Percentiles rank a stretch among this genome's conserved stretches.
Evolutionary conservation across 352 stramenopile species (phyloP).

Genomic region (Pythium coloratum): DNA sequence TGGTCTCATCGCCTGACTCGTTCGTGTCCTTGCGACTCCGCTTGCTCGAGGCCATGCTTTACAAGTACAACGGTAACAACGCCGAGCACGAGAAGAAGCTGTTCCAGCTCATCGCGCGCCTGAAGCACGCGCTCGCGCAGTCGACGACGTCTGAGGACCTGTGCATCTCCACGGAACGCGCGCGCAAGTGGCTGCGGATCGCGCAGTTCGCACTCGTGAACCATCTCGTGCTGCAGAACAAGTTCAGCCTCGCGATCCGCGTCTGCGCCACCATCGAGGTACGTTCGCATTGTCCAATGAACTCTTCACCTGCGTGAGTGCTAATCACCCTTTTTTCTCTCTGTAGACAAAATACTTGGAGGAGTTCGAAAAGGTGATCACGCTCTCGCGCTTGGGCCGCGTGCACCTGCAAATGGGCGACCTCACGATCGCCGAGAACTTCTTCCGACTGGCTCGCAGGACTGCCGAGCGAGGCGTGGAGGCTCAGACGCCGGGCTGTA

Average conservation of each 20-base stretch:
- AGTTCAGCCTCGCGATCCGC: slow-evolving; percentile 64
- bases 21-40: slow-evolving; percentile 62
- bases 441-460: slow-evolving; percentile 50
- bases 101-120: slow-evolving; percentile 49
- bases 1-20: slow-evolving; percentile 19
- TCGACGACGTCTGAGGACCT: slow-evolving; percentile 32
- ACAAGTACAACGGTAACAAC: slow-evolving; percentile 66
- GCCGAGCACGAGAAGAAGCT: slow-evolving; percentile 66
- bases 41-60: slow-evolving; percentile 64
- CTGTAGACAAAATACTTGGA: slow-evolving; percentile 39
- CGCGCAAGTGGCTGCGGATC: slow-evolving; percentile 57
- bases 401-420: slow-evolving; percentile 79
- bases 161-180: slow-evolving; percentile 34
- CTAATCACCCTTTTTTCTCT: slow-evolving; percentile 4
- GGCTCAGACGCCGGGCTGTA: slow-evolving; percentile 3
- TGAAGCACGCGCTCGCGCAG: slow-evolving; percentile 29
- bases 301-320: neutral
- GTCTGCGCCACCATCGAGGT: slow-evolving; percentile 70
- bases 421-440: slow-evolving; percentile 47
- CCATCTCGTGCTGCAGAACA: slow-evolving; percentile 69
- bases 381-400: slow-evolving; percentile 65
- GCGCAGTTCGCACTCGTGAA: slow-evolving; percentile 67
- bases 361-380: slow-evolving; percentile 43
- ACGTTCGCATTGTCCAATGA: slow-evolving; percentile 10
- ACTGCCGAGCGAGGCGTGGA: slow-evolving; percentile 24